Evolutionary conservation across 1,139 yeast genomes (phyloP).

Genomic region (Debaryomyces subglobosus): DNA sequence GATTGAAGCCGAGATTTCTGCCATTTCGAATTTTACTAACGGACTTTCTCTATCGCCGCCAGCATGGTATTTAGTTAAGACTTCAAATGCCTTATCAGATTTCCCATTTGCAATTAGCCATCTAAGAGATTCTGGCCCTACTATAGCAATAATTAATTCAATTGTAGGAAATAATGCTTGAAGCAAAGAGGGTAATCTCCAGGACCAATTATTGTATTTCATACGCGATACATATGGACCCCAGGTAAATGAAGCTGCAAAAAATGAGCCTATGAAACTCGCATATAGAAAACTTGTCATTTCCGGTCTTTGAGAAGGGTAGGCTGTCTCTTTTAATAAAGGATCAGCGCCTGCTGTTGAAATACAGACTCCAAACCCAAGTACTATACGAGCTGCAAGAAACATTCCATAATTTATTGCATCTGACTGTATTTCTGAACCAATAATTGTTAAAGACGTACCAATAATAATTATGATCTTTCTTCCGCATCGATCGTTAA

Average conservation of each 20-base stretch:
- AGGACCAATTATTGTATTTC: constrained; percentile 14
- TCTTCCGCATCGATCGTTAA: background rate
- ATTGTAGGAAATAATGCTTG: constrained; percentile 7
- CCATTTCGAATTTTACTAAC: constrained; percentile 39
- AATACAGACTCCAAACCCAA: constrained; percentile 39
- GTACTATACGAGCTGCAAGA: constrained; percentile 34
- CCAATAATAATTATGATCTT: constrained; percentile 42
- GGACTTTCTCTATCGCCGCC: constrained; percentile 31
- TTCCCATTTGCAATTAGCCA: constrained; percentile 40
- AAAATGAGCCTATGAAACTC: constrained; percentile 20
- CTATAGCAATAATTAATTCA: constrained; percentile 46
- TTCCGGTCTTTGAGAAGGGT: constrained; percentile 21
- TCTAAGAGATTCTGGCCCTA: constrained; percentile 52
- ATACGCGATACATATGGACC: constrained; percentile 14
- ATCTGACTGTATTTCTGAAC: constrained; percentile 43
- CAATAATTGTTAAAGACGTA: constrained; percentile 24
- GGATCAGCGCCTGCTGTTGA: constrained; percentile 35
- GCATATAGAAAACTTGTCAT: constrained; percentile 17
- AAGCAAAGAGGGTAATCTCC: constrained; percentile 13
- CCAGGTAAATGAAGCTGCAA: constrained; percentile 18
- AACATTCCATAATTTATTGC: constrained; percentile 37
- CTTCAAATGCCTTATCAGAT: constrained; percentile 38
- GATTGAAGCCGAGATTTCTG: constrained; percentile 37
- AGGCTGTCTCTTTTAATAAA: constrained; percentile 29
- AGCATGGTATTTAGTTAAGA: constrained; percentile 46